phyloP scores from a whole-genome alignment of 2,329 filamentous ascomycete genomes.

The Domatiomyces globalis region DNA sequence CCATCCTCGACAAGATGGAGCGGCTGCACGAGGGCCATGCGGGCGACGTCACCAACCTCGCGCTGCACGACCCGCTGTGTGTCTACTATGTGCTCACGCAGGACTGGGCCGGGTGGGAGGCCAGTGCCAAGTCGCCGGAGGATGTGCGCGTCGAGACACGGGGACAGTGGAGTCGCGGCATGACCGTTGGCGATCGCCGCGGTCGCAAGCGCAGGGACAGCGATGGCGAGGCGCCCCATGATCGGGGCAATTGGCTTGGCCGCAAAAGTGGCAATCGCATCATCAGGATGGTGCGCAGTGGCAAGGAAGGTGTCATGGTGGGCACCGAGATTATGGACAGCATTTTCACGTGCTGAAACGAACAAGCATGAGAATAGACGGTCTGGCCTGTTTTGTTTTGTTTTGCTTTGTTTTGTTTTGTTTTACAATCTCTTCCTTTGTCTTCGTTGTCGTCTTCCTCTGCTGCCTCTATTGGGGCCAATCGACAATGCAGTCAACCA shows the following conservation, averaged over 20 bases:
- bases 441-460: neutral
- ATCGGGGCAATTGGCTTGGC: constrained; percentile 65
- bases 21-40: constrained; percentile 42
- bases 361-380: neutral
- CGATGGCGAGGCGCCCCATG: constrained; percentile 49
- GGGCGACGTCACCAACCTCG: constrained; percentile 41
- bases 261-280: constrained; percentile 63
- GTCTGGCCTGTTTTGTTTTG: neutral
- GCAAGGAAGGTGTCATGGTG: neutral
- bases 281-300: constrained; percentile 51
- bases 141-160: constrained; percentile 81
- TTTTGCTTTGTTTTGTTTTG: neutral
- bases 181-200: constrained; percentile 72
- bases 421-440: neutral
- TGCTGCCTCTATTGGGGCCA: neutral
- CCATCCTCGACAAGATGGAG: constrained; percentile 55
- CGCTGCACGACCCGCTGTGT: constrained; percentile 63
- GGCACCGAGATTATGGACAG: neutral
- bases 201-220: constrained; percentile 30
- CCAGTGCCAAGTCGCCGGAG: constrained; percentile 44
- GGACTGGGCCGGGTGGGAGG: constrained; percentile 24
- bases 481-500: neutral
- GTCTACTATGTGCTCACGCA: constrained; percentile 61
- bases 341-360: neutral
- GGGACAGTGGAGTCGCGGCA: constrained; percentile 89